These are phyloP conservation scores for Peronospora destructor DNA, from an alignment of 352 stramenopile genomes.

Conservation along the genomic window DNA sequence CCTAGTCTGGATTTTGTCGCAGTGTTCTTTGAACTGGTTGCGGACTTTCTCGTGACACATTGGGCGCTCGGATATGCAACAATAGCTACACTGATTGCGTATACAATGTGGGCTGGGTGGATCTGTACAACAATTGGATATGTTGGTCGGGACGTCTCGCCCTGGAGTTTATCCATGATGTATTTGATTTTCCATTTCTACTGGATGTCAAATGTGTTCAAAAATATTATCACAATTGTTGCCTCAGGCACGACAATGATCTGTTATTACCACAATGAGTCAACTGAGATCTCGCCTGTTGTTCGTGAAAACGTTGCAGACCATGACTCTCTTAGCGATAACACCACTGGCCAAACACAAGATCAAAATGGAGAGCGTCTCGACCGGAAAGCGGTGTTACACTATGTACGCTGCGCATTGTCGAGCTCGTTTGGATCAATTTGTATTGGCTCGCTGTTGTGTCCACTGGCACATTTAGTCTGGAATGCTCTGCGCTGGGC, in stretches of 20 bases:
- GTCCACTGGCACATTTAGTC: slow-evolving; percentile 64
- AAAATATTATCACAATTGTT: slow-evolving; percentile 76
- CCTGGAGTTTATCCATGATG: slow-evolving; percentile 63
- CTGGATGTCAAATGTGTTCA: slow-evolving; percentile 84
- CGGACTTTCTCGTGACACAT: slow-evolving; percentile 52
- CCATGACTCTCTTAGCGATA: slow-evolving; percentile 27
- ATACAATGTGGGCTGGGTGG: slow-evolving; percentile 77
- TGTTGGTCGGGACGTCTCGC: slow-evolving; percentile 49
- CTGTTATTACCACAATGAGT: slow-evolving; percentile 81
- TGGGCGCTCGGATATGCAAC: slow-evolving; percentile 53
- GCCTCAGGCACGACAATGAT: slow-evolving; percentile 75
- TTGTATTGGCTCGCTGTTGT: slow-evolving; percentile 76
- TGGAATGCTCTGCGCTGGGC: slow-evolving; percentile 76
- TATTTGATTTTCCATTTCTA: slow-evolving; percentile 83
- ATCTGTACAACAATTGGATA: slow-evolving; percentile 70
- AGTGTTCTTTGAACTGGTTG: slow-evolving; percentile 79
- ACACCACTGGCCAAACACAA: slow-evolving; percentile 15
- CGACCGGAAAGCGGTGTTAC: slow-evolving; percentile 55
- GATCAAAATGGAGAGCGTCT: slow-evolving; percentile 13
- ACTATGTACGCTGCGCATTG: slow-evolving; percentile 59
- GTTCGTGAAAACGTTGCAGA: slow-evolving; percentile 33
- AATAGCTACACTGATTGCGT: slow-evolving; percentile 40
- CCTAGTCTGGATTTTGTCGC: slow-evolving; percentile 73
- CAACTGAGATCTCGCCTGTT: slow-evolving; percentile 44
- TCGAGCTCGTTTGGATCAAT: slow-evolving; percentile 78